phyloP scores from a whole-genome alignment of 257 asterid genomes.

The Solanum piurae region DNA sequence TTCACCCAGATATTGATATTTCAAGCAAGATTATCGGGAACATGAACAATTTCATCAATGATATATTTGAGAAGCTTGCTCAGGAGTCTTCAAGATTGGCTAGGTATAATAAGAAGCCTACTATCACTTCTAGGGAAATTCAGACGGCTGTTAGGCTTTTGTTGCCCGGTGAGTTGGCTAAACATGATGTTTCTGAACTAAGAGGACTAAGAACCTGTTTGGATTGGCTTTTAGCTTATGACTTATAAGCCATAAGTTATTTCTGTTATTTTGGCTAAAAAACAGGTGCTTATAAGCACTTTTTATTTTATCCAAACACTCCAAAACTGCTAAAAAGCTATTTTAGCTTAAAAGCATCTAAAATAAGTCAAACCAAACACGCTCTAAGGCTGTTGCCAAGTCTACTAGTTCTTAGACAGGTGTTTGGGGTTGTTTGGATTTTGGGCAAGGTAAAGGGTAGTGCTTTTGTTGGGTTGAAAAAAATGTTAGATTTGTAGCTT shows the following conservation, averaged over 20 bases:
- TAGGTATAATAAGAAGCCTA: neutral
- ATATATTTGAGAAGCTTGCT: neutral
- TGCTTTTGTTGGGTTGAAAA: neutral
- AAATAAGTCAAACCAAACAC: neutral
- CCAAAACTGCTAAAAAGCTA: neutral
- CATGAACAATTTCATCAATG: neutral
- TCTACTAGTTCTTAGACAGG: neutral
- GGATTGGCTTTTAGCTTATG: neutral
- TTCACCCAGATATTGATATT: neutral
- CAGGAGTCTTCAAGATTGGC: neutral
- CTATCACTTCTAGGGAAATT: neutral
- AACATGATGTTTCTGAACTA: neutral
- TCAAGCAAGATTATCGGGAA: neutral
- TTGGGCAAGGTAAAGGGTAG: neutral
- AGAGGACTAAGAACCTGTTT: neutral
- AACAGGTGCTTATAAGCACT: neutral
- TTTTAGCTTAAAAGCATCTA: neutral
- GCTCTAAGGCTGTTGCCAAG: neutral
- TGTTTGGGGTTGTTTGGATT: neutral
- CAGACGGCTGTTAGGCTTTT: neutral
- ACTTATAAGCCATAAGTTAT: neutral
- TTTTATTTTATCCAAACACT: neutral
- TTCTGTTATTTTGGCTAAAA: neutral
- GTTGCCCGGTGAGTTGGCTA: neutral
- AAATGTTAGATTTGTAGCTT: neutral